phyloP scores from a whole-genome alignment of 108 stramenopile species.

The Cyclotella kingstonii region DNA sequence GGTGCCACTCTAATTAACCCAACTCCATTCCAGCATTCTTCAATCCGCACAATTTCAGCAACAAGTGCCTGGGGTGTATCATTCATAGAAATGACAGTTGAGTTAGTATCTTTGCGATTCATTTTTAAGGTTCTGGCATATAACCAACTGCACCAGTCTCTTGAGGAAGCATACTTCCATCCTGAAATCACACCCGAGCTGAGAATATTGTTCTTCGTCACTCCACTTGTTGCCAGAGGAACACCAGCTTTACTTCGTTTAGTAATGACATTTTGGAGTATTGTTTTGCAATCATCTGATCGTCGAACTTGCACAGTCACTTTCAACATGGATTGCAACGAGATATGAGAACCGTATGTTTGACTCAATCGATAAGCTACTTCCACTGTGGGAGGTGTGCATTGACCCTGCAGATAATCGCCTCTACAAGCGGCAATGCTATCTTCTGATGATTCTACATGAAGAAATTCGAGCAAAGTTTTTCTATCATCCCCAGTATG shows the following conservation, averaged over 20 bases:
- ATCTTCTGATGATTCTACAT: constrained; percentile 39
- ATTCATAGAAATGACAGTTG: not conserved
- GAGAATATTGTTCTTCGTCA: constrained; percentile 3
- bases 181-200: not conserved
- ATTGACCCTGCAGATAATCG: not conserved
- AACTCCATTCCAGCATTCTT: constrained; percentile 41
- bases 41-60: constrained; percentile 30
- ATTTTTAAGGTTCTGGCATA: not conserved
- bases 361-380: constrained; percentile 18
- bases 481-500: constrained; percentile 17
- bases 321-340: constrained; percentile 12
- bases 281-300: not conserved
- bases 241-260: constrained; percentile 7
- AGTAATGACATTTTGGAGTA: not conserved
- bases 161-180: not conserved
- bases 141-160: constrained; percentile 1
- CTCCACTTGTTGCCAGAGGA: constrained; percentile 10
- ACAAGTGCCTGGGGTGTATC: constrained; percentile 6
- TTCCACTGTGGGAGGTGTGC: constrained; percentile 10
- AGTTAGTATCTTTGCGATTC: not conserved
- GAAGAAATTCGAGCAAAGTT: constrained; percentile 31
- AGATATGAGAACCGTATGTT: constrained; percentile 7
- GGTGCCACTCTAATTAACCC: constrained; percentile 11
- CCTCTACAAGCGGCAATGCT: constrained; percentile 14
- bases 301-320: constrained; percentile 26